A percentile compares a stretch with the other conserved stretches of the same genome.
phyloP scores from a whole-genome alignment of 768 basidiomycete genomes.

The Zangia roseola region DNA sequence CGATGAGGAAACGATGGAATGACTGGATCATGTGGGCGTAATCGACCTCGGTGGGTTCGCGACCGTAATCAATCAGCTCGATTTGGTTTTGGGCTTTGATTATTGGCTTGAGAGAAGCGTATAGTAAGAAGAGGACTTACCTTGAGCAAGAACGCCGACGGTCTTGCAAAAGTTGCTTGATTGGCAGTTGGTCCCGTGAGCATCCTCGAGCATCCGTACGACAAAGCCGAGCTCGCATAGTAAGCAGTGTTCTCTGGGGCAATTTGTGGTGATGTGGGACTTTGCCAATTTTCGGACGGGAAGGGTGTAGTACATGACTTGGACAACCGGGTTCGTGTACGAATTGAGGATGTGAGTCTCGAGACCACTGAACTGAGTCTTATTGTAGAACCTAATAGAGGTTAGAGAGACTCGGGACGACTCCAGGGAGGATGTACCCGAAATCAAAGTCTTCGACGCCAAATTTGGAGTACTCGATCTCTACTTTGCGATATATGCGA shows the following conservation, averaged over 20 bases:
- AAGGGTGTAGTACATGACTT: conserved; percentile 81
- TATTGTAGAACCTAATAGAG: conserved; percentile 80
- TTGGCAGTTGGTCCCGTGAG: conserved; percentile 91
- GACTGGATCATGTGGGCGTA: conserved; percentile 90
- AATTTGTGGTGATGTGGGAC: conserved; percentile 87
- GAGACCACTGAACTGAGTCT: conserved; percentile 84
- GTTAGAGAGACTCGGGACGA: background rate
- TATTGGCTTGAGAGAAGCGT: background rate
- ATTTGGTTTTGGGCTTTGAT: conserved; percentile 67
- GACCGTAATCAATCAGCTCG: conserved; percentile 86
- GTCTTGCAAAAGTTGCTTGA: conserved; percentile 96
- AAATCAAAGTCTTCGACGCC: conserved; percentile 99
- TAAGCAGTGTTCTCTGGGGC: conserved; percentile 88
- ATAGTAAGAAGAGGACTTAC: conserved; percentile 38
- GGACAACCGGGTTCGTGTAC: conserved; percentile 89
- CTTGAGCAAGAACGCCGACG: conserved; percentile 84
- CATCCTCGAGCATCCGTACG: conserved; percentile 94
- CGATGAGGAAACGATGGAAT: conserved; percentile 92
- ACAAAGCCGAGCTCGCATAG: conserved; percentile 95
- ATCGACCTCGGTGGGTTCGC: conserved; percentile 68
- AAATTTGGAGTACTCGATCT: conserved; percentile 98
- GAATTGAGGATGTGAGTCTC: conserved; percentile 98
- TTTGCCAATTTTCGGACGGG: conserved; percentile 84
- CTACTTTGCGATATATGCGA: conserved; percentile 83
- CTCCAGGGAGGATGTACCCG: conserved; percentile 49